These are phyloP conservation scores for Candida gigantensis DNA, from an alignment of 1,139 yeast species.

Conservation along the genomic window DNA sequence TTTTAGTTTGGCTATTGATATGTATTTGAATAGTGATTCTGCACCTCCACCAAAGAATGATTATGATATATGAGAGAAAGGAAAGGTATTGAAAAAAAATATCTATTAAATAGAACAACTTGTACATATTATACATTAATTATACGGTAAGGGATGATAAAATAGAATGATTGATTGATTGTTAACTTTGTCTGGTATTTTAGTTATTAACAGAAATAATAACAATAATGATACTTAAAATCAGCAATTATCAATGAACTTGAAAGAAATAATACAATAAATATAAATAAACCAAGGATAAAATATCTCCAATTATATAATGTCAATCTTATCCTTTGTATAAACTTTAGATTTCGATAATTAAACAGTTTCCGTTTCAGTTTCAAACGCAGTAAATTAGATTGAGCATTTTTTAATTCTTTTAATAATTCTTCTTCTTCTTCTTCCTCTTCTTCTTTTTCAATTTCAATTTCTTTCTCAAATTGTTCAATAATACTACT, in stretches of 20 bases:
- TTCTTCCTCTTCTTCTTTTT: slow-evolving; percentile 3
- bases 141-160: background rate
- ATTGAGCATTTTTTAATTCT: slow-evolving; percentile 11
- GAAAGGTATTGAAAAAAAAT: no score
- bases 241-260: slow-evolving; percentile 28
- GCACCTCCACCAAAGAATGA: slow-evolving; percentile 86
- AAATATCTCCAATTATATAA: slow-evolving; percentile 6
- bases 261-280: slow-evolving; percentile 15
- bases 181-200: slow-evolving; percentile 8
- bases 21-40: slow-evolving; percentile 84
- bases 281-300: slow-evolving; percentile 4
- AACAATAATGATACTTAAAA: slow-evolving; percentile 38
- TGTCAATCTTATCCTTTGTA: no score
- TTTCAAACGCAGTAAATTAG: slow-evolving; percentile 9
- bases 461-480: no score
- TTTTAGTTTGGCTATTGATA: slow-evolving; percentile 89
- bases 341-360: no score
- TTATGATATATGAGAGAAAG: slow-evolving; percentile 63
- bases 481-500: slow-evolving; percentile 4
- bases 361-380: no score
- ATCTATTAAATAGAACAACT: no score
- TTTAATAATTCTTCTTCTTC: slow-evolving; percentile 5
- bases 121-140: slow-evolving; percentile 8
- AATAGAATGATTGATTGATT: background rate
- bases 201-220: slow-evolving; percentile 31